These are phyloP conservation scores for Podospora tetraspora DNA, from an alignment of 495 filamentous ascomycete species.

Conservation along the genomic window DNA sequence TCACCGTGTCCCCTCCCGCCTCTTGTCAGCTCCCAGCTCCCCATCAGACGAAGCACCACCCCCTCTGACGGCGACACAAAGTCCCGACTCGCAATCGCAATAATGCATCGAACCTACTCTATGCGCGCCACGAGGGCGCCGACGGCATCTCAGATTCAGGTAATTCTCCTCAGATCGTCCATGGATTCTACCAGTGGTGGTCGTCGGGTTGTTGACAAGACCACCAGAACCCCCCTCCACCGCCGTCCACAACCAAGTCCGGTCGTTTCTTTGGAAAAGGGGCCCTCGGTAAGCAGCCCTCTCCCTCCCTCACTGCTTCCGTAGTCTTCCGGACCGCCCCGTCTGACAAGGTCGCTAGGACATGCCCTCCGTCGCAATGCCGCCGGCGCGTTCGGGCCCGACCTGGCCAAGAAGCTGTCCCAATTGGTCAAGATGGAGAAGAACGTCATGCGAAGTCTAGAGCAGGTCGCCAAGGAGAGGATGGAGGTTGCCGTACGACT, in stretches of 20 bases:
- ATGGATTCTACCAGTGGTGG: not conserved
- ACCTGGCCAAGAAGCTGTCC: constrained; percentile 93
- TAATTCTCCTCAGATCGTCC: constrained; percentile 10
- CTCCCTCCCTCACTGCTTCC: not conserved
- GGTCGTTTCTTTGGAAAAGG: constrained; percentile 79
- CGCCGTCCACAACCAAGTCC: constrained; percentile 83
- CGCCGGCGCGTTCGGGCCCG: constrained; percentile 91
- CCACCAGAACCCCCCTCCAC: constrained; percentile 85
- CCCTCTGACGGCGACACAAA: not conserved
- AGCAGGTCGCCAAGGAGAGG: constrained; percentile 86
- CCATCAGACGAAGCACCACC: not conserved
- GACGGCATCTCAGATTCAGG: constrained; percentile 56
- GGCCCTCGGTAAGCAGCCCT: constrained; percentile 61
- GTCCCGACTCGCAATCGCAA: constrained; percentile 34
- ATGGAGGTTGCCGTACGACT: constrained; percentile 92
- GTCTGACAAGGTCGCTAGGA: constrained; percentile 48
- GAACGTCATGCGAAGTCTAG: constrained; percentile 98
- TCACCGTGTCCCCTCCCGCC: not conserved
- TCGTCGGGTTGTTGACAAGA: constrained; percentile 13
- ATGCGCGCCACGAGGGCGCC: constrained; percentile 96
- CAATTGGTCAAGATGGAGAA: constrained; percentile 99
- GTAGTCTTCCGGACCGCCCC: not conserved
- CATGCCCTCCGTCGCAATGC: constrained; percentile 89
- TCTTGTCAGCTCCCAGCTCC: not conserved
- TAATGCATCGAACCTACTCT: constrained; percentile 99